Conservation (phyloP, 2,329 filamentous ascomycete genomes). For the Hymenoscyphus scutula region DNA sequence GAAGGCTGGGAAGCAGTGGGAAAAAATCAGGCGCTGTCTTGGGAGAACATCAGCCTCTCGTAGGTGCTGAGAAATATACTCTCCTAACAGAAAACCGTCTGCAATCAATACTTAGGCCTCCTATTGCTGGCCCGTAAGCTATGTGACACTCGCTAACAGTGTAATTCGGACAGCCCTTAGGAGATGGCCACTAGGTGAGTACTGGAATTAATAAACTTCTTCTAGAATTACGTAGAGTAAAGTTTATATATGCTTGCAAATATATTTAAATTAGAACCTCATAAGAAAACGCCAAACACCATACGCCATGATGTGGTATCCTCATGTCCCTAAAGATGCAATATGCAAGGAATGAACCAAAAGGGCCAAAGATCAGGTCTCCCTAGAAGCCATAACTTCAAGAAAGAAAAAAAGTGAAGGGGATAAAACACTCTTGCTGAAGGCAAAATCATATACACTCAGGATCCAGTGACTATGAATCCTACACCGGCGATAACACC, state of each 20-base stretch:
- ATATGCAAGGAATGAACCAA: neutral
- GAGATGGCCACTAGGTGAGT: no score
- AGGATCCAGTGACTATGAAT: conserved; percentile 45
- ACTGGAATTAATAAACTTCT: neutral
- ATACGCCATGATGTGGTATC: conserved; percentile 3
- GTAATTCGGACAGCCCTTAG: no score
- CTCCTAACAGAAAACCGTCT: no score
- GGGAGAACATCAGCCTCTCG: no score
- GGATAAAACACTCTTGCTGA: neutral
- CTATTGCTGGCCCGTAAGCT: no score
- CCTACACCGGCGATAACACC: conserved; percentile 52
- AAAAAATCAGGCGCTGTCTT: no score
- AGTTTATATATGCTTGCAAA: neutral
- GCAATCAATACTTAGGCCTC: no score
- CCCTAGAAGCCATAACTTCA: neutral
- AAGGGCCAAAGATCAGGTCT: neutral
- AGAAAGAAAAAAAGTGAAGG: neutral
- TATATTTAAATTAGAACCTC: neutral
- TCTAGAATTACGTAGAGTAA: neutral
- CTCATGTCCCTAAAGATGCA: neutral
- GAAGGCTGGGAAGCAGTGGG: no score
- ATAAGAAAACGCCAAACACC: conserved; percentile 8
- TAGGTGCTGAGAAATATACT: no score
- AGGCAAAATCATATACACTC: neutral
- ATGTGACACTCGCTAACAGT: no score